phyloP scores from a whole-genome alignment of 1,284 basidiomycete species.

The Leccinum olivaceoglutinosum region DNA sequence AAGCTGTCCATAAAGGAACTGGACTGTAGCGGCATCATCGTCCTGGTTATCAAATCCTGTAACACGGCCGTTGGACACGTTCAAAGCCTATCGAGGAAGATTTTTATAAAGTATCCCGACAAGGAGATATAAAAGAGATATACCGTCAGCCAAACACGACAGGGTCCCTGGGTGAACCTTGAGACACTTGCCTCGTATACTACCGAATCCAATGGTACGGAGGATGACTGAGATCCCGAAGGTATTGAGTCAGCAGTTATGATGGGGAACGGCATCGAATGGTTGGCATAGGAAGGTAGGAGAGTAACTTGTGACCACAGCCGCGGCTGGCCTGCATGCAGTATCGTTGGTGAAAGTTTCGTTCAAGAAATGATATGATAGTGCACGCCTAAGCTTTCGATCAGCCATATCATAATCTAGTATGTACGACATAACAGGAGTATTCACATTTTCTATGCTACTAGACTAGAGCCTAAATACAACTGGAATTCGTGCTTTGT shows the following conservation, averaged over 20 bases:
- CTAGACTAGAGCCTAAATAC: too few species aligned
- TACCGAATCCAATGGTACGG: conserved; percentile 36
- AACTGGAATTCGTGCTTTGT: too few species aligned
- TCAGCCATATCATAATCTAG: too few species aligned
- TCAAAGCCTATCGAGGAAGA: conserved; percentile 40
- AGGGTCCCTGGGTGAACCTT: background rate
- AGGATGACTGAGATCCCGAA: conserved; percentile 39
- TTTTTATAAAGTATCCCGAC: background rate
- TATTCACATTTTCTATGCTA: too few species aligned
- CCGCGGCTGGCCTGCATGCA: conserved; percentile 45
- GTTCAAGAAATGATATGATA: conserved; percentile 65
- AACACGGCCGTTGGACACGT: conserved; percentile 41
- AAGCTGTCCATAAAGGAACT: conserved; percentile 44
- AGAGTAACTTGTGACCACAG: conserved; percentile 54
- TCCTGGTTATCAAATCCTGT: conserved; percentile 23
- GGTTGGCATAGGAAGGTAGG: conserved; percentile 41
- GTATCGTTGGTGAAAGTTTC: conserved; percentile 57
- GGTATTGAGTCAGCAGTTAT: conserved; percentile 51
- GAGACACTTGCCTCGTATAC: conserved; percentile 51
- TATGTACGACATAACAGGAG: too few species aligned
- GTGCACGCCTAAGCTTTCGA: conserved; percentile 48
- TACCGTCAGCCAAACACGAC: conserved; percentile 20
- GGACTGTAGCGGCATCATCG: conserved; percentile 35
- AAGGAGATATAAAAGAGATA: conserved; percentile 6
- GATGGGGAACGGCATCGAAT: conserved; percentile 52